Evolutionary conservation across 2,329 filamentous ascomycete species (phyloP), one percentile per base, ranked within the genome.

Genomic region (Aulographum hederae): DNA sequence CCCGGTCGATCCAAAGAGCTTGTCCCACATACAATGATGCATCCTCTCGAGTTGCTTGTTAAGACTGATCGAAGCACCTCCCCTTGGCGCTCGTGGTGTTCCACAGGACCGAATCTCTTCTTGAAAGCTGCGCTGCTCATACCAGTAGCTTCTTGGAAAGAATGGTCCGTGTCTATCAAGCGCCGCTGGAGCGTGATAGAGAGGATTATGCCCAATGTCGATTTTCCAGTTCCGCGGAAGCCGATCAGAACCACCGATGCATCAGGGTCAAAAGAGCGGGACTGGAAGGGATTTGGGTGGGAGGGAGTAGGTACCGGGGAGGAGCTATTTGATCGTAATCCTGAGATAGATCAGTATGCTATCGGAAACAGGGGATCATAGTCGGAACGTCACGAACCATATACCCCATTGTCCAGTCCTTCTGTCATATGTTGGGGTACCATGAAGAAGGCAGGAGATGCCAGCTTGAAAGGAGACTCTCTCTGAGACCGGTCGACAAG

Each of bases 171-270:
- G 38, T 84, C 78, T 32, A 84, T 56, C 2, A 84, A 60, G 32
- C 69, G 69, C 26, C 74, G 63, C 32, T 70, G 68, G 48, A 78
- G 71, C 30, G 75, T 74, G 5, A 73, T 72, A 0, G 77, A 77
- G 4, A 77, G 73, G 38, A 85, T 80, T 30, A 85, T 67, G 11
- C 73, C 78, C 8, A 85, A 57, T 2, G 75, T 81, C 2, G 76
- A 77, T 50, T 84, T 84, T 12, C 78, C 78, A 4, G 74, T 70
- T 8, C 78, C 78, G 11, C 75, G 69, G 34, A 81, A 71, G 2
- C 78, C 78, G 15, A 78, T 65, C 13, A 85, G 59, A 5, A 84
- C 66, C 34, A 85, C 70, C 2, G 78, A 81, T 2, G 74, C 71
- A 56, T 78, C 65, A 6, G 61, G 49, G 6, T 59, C 53, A 43